phyloP scores from a whole-genome alignment of 2,329 filamentous ascomycete species.

The Aureobasidium namibiae region DNA sequence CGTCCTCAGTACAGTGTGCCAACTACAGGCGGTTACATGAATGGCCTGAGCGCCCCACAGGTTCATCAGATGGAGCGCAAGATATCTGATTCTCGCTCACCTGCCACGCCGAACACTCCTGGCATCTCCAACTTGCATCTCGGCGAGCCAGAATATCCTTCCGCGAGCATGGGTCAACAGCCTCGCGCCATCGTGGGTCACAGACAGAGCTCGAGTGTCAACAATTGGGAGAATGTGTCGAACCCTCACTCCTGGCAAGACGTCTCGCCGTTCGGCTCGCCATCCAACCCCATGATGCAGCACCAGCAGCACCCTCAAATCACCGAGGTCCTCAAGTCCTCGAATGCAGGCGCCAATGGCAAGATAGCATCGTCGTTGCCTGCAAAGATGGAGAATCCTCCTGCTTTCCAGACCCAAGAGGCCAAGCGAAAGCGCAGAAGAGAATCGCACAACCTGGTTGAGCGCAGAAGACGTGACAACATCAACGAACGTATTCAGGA shows the following conservation, averaged over 20 bases:
- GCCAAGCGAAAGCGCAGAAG: constrained; percentile 85
- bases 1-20: constrained; percentile 38
- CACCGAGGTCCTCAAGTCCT: constrained; percentile 74
- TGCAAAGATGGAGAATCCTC: constrained; percentile 47
- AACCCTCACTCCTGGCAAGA: constrained; percentile 65
- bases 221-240: constrained; percentile 82
- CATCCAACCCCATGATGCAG: constrained; percentile 52
- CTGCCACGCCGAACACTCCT: constrained; percentile 81
- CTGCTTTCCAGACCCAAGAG: constrained; percentile 67
- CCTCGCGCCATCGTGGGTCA: constrained; percentile 21
- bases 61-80: constrained; percentile 46
- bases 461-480: constrained; percentile 89
- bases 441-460: constrained; percentile 93
- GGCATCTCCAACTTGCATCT: constrained; percentile 66
- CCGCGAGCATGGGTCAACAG: constrained; percentile 27
- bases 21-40: constrained; percentile 15
- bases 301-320: constrained; percentile 69
- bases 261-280: constrained; percentile 83
- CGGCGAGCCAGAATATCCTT: constrained; percentile 46
- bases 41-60: constrained; percentile 25
- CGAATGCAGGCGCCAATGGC: constrained; percentile 49
- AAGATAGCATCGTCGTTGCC: constrained; percentile 59
- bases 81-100: constrained; percentile 63
- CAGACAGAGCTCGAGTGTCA: constrained; percentile 67
- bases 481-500: constrained; percentile 99